Percentiles rank a stretch among this genome's conserved stretches.
Evolutionary conservation across 345 rosid genomes (phyloP).

Genomic region (Iberis pinnata): DNA sequence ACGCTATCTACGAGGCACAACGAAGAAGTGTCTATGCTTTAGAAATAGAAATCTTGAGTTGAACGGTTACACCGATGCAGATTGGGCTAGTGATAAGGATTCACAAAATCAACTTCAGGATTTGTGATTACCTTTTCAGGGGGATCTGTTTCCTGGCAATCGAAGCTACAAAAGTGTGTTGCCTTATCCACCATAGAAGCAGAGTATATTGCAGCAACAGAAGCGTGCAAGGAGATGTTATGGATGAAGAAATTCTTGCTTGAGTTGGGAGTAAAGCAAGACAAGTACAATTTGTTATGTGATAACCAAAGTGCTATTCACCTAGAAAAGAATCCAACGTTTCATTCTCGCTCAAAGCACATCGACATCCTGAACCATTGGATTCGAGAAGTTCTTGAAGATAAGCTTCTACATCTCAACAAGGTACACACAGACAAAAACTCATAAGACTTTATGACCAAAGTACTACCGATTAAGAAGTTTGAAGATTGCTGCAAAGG

Average conservation of each 20-base stretch:
- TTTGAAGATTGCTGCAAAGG: not conserved
- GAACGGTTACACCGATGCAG: not conserved
- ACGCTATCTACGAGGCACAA: not conserved
- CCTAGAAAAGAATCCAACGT: not conserved
- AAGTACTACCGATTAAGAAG: not conserved
- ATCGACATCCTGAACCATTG: not conserved
- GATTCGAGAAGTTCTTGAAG: not conserved
- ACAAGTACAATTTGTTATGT: not conserved
- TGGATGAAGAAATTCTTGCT: slow-evolving; percentile 2
- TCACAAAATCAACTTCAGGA: not conserved
- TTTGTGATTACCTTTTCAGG: not conserved
- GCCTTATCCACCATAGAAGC: not conserved
- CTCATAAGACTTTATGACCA: not conserved
- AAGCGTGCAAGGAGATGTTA: not conserved
- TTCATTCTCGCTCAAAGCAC: not conserved
- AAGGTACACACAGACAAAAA: not conserved
- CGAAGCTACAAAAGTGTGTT: not conserved
- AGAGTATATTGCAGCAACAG: not conserved
- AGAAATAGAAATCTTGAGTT: not conserved
- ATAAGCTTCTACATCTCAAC: not conserved
- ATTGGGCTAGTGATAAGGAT: not conserved
- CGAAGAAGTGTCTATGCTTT: not conserved
- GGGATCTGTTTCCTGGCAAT: not conserved
- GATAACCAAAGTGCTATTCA: not conserved
- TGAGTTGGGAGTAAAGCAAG: not conserved